Evolutionary conservation across 148 eudicot genomes (phyloP), one percentile per base, ranked within the genome.

Genomic region (Pharnaceum exiguum): DNA sequence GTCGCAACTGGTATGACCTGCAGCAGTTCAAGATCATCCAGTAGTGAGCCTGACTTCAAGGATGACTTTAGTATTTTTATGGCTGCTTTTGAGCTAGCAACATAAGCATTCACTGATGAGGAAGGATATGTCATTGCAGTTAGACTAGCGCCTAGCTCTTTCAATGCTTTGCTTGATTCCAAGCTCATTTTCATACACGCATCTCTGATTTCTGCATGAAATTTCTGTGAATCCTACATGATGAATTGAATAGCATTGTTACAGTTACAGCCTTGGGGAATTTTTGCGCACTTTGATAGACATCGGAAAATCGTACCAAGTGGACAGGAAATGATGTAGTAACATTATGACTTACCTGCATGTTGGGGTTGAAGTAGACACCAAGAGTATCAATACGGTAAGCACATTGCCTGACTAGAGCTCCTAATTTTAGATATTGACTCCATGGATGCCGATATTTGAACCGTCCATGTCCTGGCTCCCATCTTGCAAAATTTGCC

Each of bases 401-500:
- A 37, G 86, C 86, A 69, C 86, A 77, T 46, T 75, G 58, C 39
- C 82, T 59, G 10, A 49, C 37, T 0, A 69, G 63, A 3, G 50
- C 46, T 45, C 80, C 82, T 24, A 81, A 40, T 35, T 66, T 81
- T 4, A 69, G 52, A 54, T 81, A 81, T 22, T 75, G 68, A 22
- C 54, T 62, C 82, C 82, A 77, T 35, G 86, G 86, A 66, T 81
- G 82, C 3, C 36, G 56, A 52, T 64, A 75, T 35, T 35, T 57
- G 43, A 81, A 81, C 0, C 50, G 19, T 5, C 82, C 80, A 59
- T 81, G 82, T 40, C 66, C 61, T 15, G 82, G 82, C 59, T 81
- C 86, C 82, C 82, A 81, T 54, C 63, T 67, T 2, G 86, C 80
- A 7, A 75, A 75, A 59, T 77, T 81, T 26, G 76, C 80, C 86